Evolutionary conservation across 1,284 basidiomycete species (phyloP), one percentile per base, ranked within the genome.

Genomic region (Ceratorhiza oryzae-sativae): DNA sequence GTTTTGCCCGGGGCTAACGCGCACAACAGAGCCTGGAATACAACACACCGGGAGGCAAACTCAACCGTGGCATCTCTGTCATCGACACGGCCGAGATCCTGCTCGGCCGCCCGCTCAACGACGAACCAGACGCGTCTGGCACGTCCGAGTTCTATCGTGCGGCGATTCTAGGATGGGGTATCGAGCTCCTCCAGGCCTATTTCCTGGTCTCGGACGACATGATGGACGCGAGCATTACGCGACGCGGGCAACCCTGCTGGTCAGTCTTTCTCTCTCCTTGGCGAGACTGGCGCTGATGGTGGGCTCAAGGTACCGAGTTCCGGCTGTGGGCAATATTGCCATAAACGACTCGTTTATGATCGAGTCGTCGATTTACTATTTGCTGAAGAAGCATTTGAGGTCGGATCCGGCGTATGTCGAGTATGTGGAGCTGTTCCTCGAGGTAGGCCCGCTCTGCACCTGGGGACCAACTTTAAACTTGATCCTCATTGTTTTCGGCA

Each of bases 271-370:
- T 18, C 42, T 3, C 9, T 18, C 42, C 13, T 15, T 1, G 5
- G 25, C 15, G 3, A 46, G 18, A 12, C 3, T 12, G 32, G 15
- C 27, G 39, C 27, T 9, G 48, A 15, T 27, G 9, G 2, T 67
- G 34, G 58, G 58, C 20, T 12, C 12, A n/a, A 68, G 65, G 65
- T 99, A 97, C 84, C 86, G 88, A 74, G 81, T 90, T 42, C 87
- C 89, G 18, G 82, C 84, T 30, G 89, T 99, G 71, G 90, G 89
- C 67, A 89, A 91, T 81, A 91, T 98, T 75, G 95, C 97, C 18
- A 92, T 99, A 84, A 99, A 99, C 84, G 97, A 99, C 79, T 86
- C 94, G 1, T 97, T 97, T 85, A 94, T 99, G 93, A 90, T 99
- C 79, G 95, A 97, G 80, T 90, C 88, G 4, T 91, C 96, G 46